phyloP scores from a whole-genome alignment of 1,139 yeast species.

The Protomyces lactucae-debilis region DNA sequence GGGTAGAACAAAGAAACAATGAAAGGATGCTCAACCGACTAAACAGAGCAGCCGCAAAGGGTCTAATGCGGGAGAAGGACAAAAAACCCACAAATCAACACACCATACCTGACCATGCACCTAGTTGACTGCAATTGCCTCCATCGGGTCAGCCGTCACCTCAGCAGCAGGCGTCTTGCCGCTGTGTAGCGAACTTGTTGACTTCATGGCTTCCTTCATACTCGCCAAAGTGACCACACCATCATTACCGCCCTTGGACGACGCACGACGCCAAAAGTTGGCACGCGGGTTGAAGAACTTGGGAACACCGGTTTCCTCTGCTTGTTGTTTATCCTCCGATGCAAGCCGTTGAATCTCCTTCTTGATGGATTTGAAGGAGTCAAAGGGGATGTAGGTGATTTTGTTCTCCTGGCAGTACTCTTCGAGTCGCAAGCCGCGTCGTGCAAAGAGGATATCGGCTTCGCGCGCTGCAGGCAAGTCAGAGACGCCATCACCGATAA shows the following conservation, averaged over 20 bases:
- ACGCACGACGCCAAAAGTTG: constrained; percentile 27
- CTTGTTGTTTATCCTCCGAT: constrained; percentile 14
- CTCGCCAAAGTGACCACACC: constrained; percentile 17
- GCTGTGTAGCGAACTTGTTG: constrained; percentile 14
- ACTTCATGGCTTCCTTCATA: constrained; percentile 26
- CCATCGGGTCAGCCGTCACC: constrained; percentile 16
- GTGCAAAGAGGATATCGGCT: constrained; percentile 46
- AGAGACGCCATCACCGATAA: constrained; percentile 47
- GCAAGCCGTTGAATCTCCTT: constrained; percentile 36
- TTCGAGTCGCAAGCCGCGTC: constrained; percentile 44
- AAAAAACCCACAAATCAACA: too few species aligned
- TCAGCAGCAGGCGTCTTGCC: constrained; percentile 19
- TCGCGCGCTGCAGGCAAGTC: constrained; percentile 47
- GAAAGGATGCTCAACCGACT: too few species aligned
- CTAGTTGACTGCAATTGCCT: constrained; percentile 1
- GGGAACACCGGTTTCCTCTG: constrained; percentile 21
- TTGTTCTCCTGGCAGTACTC: constrained; percentile 43
- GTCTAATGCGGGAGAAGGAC: too few species aligned
- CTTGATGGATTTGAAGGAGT: constrained; percentile 43
- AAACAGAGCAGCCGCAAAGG: too few species aligned
- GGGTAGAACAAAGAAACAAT: too few species aligned
- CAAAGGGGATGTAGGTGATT: constrained; percentile 45
- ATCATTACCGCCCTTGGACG: constrained; percentile 23
- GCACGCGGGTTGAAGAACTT: constrained; percentile 26
- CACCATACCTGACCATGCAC: too few species aligned